phyloP scores from a whole-genome alignment of 805 yeast genomes.

The Metschnikowia borealis region DNA sequence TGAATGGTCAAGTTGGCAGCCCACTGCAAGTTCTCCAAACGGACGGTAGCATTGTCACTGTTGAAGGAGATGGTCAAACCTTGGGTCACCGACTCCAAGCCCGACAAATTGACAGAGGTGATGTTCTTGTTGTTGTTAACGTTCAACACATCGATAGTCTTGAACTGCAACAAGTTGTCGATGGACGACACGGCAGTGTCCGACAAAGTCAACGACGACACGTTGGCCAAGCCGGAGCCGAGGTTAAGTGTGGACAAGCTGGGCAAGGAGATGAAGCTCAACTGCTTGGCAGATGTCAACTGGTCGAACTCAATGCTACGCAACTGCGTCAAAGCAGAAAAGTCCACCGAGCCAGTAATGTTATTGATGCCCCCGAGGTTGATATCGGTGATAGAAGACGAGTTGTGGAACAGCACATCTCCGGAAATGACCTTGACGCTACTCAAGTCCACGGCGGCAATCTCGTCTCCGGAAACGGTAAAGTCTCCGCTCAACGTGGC shows the following conservation, averaged over 20 bases:
- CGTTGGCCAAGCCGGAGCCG: conserved; percentile 34
- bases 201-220: conserved; percentile 31
- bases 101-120: conserved; percentile 29
- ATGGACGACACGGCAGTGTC: conserved; percentile 41
- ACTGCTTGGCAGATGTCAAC: conserved; percentile 27
- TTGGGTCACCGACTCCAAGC: conserved; percentile 31
- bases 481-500: conserved; percentile 40
- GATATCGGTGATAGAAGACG: conserved; percentile 34
- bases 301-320: conserved; percentile 32
- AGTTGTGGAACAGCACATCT: conserved; percentile 34
- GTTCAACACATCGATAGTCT: conserved; percentile 31
- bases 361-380: conserved; percentile 26
- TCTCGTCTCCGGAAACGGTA: conserved; percentile 33
- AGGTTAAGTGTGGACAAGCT: conserved; percentile 36
- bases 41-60: conserved; percentile 26
- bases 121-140: conserved; percentile 44
- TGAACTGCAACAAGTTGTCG: conserved; percentile 28
- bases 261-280: conserved; percentile 39
- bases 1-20: conserved; percentile 44
- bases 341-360: conserved; percentile 33
- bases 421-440: conserved; percentile 27
- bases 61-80: conserved; percentile 39
- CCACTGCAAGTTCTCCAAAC: conserved; percentile 34
- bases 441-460: conserved; percentile 28
- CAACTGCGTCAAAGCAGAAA: conserved; percentile 39